Evolutionary conservation across 352 stramenopile species (phyloP), one percentile per base, ranked within the genome.

Genomic region (Phytophthora parvispora): DNA sequence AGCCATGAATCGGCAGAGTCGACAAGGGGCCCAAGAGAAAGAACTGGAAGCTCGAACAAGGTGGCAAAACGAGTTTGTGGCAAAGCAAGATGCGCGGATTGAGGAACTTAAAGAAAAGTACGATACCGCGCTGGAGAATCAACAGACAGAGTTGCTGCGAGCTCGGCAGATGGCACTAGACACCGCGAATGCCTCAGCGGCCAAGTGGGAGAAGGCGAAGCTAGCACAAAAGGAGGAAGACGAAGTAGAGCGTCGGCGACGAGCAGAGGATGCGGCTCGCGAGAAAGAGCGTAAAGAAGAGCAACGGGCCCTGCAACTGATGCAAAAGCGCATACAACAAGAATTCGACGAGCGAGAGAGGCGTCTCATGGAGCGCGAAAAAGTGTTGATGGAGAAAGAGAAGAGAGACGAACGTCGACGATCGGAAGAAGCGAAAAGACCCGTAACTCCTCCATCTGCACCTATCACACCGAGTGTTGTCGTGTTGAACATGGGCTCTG

Each of bases 101-200:
- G 81, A 94, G 27, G 64, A 83, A 12, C 55, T 94, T 1, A 94
- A 92, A 32, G 69, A 67, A 10, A 94, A 94, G 55, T 94, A 92
- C 49, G 86, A 94, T 47, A 71, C 68, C 24, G 83, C 81, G 24
- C 65, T 94, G 4, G 83, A 90, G 54, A 77, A 68, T 1, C 86
- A 94, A 40, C 84, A 89, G 43, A 15, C 60, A 13, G 86, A 94
- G 38, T 61, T 94, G 0, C 47, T 88, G 38, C 69, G 65, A 29
- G 81, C 86, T 24, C 72, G 81, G 0, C 82, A 92, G 24, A 64
- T 84, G 29, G 78, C 80, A 0, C 36, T 90, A 10, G 79, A 91
- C 53, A 82, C 76, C 13, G 75, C 82, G 2, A 86, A 76, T 28
- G 31, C 72, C 13, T 80, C 86, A 20, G 63, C 80, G 2, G 69